Evolutionary conservation across 75 land plant species (phyloP), one percentile per base, ranked within the genome.

Genomic region (Selaginella tamariscina): DNA sequence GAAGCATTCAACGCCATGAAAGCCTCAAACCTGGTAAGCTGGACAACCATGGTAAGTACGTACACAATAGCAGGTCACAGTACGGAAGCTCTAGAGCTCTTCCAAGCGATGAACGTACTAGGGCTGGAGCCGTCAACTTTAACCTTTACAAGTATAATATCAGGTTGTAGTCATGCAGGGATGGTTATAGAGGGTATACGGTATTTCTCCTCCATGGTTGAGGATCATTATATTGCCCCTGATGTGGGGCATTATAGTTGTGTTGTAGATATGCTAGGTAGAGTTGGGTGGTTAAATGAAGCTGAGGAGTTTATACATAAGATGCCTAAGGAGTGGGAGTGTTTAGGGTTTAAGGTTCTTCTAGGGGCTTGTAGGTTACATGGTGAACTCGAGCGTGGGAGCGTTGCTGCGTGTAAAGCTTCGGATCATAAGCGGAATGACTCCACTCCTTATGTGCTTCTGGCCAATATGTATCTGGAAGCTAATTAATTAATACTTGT

Each of bases 211-310:
- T 66, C 65, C 59, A 84, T 84, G 83, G 70, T 66, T 27, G 74
- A 24, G 0, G 18, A 68, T 9, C 60, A 84, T 65, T 69, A 57
- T 0, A n/a, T 81, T 32, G 70, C 60, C 54, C 84, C 84, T 31
- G 71, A 71, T 49, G 26, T 71, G n/a, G 79, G 81, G 65, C 86
- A 84, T 27, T 81, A 76, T 69, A 72, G 79, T 28, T 84, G 84
- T 71, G 64, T 81, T 15, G 77, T 74, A 20, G 86, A 84, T 75
- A 72, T 72, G 74, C 76, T 11, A 49, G 68, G 54, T 9, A 24
- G n/a, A 30, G 32, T 2, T 73, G 74, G 30, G 13, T 71, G 66
- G 67, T 73, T 74, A 39, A 33, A 20, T 5, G 68, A 66, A 21
- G 68, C 68, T 1, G 49, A 39, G 49, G 49, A 39, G 5, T 39